These are phyloP conservation scores for Neoboletus brunneissimus DNA, from an alignment of 768 basidiomycete genomes.

Conservation along the genomic window DNA sequence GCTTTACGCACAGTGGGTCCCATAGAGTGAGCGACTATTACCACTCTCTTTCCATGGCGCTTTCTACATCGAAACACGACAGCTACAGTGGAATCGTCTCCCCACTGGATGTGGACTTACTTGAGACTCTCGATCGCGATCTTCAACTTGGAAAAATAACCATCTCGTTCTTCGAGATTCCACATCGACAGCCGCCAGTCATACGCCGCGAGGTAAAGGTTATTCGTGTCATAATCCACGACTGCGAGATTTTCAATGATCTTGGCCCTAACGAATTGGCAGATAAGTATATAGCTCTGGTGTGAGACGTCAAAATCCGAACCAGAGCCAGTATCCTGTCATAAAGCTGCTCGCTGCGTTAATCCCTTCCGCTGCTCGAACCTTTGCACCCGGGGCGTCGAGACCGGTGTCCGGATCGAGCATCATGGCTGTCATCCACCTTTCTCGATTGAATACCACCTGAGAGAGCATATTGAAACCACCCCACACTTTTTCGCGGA, in stretches of 20 bases:
- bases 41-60: constrained; percentile 73
- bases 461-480: constrained; percentile 83
- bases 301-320: constrained; percentile 7
- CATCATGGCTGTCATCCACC: constrained; percentile 88
- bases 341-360: constrained; percentile 86
- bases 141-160: constrained; percentile 85
- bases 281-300: neutral
- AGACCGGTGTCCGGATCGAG: constrained; percentile 90
- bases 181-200: constrained; percentile 88
- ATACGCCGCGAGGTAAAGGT: constrained; percentile 79
- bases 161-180: constrained; percentile 90
- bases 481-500: constrained; percentile 85
- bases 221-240: constrained; percentile 90
- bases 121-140: constrained; percentile 75
- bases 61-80: constrained; percentile 37
- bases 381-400: constrained; percentile 80
- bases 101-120: constrained; percentile 35
- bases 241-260: constrained; percentile 94
- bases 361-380: constrained; percentile 89
- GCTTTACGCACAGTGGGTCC: constrained; percentile 61
- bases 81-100: neutral
- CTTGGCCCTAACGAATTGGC: constrained; percentile 58
- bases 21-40: constrained; percentile 86
- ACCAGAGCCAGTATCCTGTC: constrained; percentile 96
- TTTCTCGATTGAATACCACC: constrained; percentile 77